Base-by-base conservation (phyloP, 345 rosid species). In the Eucalyptus globulus region DNA sequence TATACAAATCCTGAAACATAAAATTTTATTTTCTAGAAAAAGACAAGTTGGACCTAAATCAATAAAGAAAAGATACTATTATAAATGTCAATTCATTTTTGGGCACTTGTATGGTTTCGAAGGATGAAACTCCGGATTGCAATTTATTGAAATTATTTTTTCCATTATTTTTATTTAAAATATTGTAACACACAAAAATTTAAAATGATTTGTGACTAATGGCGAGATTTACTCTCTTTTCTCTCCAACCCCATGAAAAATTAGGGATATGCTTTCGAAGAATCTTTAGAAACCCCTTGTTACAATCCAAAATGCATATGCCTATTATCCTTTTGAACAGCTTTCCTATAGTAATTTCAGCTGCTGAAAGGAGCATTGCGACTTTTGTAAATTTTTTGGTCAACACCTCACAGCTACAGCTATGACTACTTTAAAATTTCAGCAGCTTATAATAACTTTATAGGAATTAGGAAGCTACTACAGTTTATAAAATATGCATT, bases 311-410 rank as follows among this genome's bases (percentile, higher is more conserved):
- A 62, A 62, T 62, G n/a, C 69, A 27, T 62, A 62, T 14, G 19
- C 37, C 9, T 65, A 65, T 29, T 62, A 62, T 27, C 34, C 19
- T 15, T 62, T 29, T 65, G 5, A 65, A 11, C 19, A 6, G 5
- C 19, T 65, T 29, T 65, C 19, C 24, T 19, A 53, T 8, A 14
- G 19, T 13, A 65, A n/a, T 15, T 65, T 29, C 9, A 62, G 37
- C 16, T 4, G 17, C 14, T 4, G 2, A 62, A 29, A 4, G 31
- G 9, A 62, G 22, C 9, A 3, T 53, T 2, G 8, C 2, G 3
- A 6, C 31, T 29, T 62, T 29, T 0, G 14, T 29, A 29, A 62
- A 29, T 29, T 7, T 27, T 62, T 62, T 29, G 34, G 19, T 62
- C 15, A 62, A 62, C 34, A 62, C 72, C 17, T 13, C 4, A 29